A percentile compares a stretch with the other conserved stretches of the same genome.
Evolutionary conservation across 345 rosid genomes (phyloP).

Genomic region (Corchorus capsularis): DNA sequence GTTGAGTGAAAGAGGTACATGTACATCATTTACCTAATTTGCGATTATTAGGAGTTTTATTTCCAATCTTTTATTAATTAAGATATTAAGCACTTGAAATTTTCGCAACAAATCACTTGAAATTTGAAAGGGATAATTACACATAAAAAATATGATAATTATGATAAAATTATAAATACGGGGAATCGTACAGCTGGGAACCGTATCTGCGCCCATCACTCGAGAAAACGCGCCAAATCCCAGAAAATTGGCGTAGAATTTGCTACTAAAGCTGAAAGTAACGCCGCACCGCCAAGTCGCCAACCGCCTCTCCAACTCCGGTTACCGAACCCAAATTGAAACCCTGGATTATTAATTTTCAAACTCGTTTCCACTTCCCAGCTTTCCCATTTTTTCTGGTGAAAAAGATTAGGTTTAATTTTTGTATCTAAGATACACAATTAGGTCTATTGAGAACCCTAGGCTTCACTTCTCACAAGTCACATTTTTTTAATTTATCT

Average conservation of each 20-base stretch:
- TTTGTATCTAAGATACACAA: neutral
- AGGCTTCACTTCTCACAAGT: neutral
- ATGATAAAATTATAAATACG: too few species aligned
- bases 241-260: neutral
- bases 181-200: slow-evolving; percentile 2
- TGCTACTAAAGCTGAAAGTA: slow-evolving; percentile 9
- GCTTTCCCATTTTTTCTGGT: neutral
- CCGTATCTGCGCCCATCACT: slow-evolving; percentile 18
- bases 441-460: slow-evolving; percentile 15
- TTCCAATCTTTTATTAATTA: too few species aligned
- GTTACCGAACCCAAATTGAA: neutral
- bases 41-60: too few species aligned
- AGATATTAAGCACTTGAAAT: too few species aligned
- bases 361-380: neutral
- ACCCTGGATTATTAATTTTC: slow-evolving; percentile 4
- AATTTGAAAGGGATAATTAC: too few species aligned
- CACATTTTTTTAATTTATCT: neutral
- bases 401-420: neutral
- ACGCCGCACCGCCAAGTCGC: neutral
- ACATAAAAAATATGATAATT: too few species aligned
- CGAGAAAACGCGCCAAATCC: slow-evolving; percentile 24
- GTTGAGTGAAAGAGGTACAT: too few species aligned
- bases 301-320: neutral
- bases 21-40: too few species aligned
- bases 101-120: too few species aligned